Conservation (phyloP, 805 yeast species). For the Pichia californica region DNA sequence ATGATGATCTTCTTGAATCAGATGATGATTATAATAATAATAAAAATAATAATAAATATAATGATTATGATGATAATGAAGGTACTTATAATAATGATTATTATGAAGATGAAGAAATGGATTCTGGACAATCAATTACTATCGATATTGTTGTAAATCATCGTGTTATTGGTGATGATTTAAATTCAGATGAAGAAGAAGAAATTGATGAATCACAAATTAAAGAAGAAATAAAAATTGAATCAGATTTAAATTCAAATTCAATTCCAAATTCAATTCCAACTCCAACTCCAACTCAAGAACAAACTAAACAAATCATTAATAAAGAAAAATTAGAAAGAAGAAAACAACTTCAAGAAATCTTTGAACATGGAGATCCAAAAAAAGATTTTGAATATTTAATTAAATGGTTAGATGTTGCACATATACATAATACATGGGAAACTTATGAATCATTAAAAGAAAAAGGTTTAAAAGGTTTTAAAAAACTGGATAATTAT, state of each 20-base stretch:
- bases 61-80: slow-evolving; percentile 29
- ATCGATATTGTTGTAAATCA: slow-evolving; percentile 48
- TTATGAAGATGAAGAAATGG: slow-evolving; percentile 13
- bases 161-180: slow-evolving; percentile 33
- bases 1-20: slow-evolving; percentile 42
- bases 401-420: slow-evolving; percentile 81
- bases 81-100: slow-evolving; percentile 16
- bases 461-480: slow-evolving; percentile 51
- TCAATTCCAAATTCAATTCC: too few relatives aligned
- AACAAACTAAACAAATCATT: slow-evolving; percentile 24
- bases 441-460: slow-evolving; percentile 56
- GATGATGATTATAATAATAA: slow-evolving; percentile 29
- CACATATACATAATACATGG: slow-evolving; percentile 96
- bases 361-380: slow-evolving; percentile 34
- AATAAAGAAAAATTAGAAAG: slow-evolving; percentile 27
- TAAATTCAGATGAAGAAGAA: slow-evolving; percentile 12
- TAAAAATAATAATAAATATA: slow-evolving; percentile 16
- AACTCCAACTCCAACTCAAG: too few relatives aligned
- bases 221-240: background rate
- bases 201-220: background rate
- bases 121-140: slow-evolving; percentile 18
- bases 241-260: too few relatives aligned
- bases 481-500: slow-evolving; percentile 84
- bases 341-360: slow-evolving; percentile 18
- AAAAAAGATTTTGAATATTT: slow-evolving; percentile 53